Percentiles rank a stretch among this genome's conserved stretches.
Conservation (phyloP, 2,329 filamentous ascomycete genomes). For the Camillea tinctor region DNA sequence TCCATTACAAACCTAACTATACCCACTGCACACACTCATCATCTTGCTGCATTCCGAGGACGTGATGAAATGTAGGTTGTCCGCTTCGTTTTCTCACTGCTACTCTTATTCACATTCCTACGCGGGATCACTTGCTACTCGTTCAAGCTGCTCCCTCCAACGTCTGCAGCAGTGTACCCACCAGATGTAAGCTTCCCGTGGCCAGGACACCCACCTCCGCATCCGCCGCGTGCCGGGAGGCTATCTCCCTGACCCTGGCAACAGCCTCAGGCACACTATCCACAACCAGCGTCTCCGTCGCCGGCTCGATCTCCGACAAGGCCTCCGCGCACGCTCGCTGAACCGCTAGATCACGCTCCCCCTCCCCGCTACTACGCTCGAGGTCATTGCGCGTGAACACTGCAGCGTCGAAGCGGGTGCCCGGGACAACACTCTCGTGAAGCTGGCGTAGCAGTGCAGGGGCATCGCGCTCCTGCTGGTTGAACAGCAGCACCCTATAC, state of each 20-base stretch:
- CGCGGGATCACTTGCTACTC: too few relatives aligned
- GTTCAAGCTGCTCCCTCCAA: conserved; percentile 52
- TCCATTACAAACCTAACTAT: too few relatives aligned
- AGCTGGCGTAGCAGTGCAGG: conserved; percentile 62
- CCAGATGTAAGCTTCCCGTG: conserved; percentile 82
- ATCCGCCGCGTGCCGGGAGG: conserved; percentile 15
- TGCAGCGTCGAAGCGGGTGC: conserved; percentile 63
- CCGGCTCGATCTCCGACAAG: conserved; percentile 57
- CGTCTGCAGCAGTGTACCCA: conserved; percentile 74
- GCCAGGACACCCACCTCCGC: conserved; percentile 61
- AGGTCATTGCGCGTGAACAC: conserved; percentile 77
- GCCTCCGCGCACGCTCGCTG: conserved; percentile 64
- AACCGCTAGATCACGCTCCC: conserved; percentile 55
- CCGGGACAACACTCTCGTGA: conserved; percentile 57
- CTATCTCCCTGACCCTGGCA: conserved; percentile 45
- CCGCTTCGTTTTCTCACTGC: too few relatives aligned
- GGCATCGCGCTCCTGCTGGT: conserved; percentile 85
- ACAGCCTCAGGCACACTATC: conserved; percentile 74
- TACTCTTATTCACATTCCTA: too few relatives aligned
- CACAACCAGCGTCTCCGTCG: conserved; percentile 45
- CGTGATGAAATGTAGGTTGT: too few relatives aligned
- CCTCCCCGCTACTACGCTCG: conserved; percentile 33
- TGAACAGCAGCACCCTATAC: conserved; percentile 72
- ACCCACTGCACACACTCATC: too few relatives aligned
- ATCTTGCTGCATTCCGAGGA: too few relatives aligned